Percentiles rank a stretch among this genome's conserved stretches.
These are phyloP conservation scores for Sutorius eximius DNA, from an alignment of 1,284 basidiomycete genomes.

Conservation along the genomic window DNA sequence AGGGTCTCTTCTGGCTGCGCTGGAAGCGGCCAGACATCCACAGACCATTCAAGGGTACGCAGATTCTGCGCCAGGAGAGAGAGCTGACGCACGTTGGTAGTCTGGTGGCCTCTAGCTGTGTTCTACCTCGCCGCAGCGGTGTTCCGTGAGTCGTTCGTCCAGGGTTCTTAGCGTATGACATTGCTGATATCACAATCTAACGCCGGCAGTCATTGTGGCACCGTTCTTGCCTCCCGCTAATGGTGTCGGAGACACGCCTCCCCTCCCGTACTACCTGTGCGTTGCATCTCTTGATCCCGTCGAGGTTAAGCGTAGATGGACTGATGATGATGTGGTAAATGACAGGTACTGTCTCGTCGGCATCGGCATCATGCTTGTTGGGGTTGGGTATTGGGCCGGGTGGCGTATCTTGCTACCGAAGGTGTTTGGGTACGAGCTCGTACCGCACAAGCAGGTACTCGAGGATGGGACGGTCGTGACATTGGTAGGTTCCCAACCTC, in stretches of 20 bases:
- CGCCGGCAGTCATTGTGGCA: conserved; percentile 46
- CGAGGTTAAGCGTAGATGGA: not conserved
- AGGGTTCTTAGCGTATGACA: too few species aligned
- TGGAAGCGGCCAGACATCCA: conserved; percentile 47
- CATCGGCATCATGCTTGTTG: conserved; percentile 48
- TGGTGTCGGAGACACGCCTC: conserved; percentile 47
- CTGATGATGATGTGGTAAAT: not conserved
- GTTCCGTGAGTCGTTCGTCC: conserved; percentile 42
- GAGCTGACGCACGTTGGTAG: conserved; percentile 26
- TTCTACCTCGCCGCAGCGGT: conserved; percentile 55
- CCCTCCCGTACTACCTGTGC: conserved; percentile 58
- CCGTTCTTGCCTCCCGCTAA: conserved; percentile 58
- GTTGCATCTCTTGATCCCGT: conserved; percentile 12
- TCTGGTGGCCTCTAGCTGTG: conserved; percentile 56
- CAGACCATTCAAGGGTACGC: conserved; percentile 56
- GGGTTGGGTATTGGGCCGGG: conserved; percentile 54
- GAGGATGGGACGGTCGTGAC: not conserved
- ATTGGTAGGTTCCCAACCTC: not conserved
- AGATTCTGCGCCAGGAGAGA: not conserved
- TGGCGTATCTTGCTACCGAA: conserved; percentile 54
- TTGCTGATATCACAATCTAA: not conserved
- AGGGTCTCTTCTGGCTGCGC: conserved; percentile 60
- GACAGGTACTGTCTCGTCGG: conserved; percentile 56
- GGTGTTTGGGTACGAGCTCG: conserved; percentile 49
- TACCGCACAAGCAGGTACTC: conserved; percentile 44